These are phyloP conservation scores for Prunus fruticosa DNA, from an alignment of 306 rosid genomes.

Conservation along the genomic window DNA sequence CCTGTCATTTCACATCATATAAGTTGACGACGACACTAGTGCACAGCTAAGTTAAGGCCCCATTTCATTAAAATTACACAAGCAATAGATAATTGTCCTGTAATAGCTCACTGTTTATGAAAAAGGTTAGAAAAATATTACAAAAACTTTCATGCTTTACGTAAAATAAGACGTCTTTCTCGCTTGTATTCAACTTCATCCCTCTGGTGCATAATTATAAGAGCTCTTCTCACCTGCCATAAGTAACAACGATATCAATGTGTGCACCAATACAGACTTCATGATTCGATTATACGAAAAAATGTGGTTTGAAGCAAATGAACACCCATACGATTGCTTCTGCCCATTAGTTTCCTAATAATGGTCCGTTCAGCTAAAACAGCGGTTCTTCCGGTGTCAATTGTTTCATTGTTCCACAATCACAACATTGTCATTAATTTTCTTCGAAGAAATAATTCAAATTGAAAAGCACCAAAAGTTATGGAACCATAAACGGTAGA, in stretches of 20 bases:
- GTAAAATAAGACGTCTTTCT: slow-evolving; percentile 70
- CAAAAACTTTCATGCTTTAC: slow-evolving; percentile 55
- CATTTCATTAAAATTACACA: slow-evolving; percentile 4
- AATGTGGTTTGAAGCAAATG: background rate
- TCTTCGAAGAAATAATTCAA: background rate
- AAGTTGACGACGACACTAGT: background rate
- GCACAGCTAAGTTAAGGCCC: background rate
- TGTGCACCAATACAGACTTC: background rate
- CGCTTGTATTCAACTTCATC: slow-evolving; percentile 98
- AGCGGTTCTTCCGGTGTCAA: background rate
- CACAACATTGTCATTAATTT: background rate
- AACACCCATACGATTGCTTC: background rate
- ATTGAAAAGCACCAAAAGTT: background rate
- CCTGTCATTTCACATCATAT: background rate
- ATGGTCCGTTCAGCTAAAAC: background rate
- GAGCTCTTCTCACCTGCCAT: slow-evolving; percentile 95
- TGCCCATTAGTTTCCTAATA: background rate
- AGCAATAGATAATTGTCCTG: background rate
- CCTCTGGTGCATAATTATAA: slow-evolving; percentile 94
- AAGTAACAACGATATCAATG: background rate
- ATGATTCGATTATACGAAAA: background rate
- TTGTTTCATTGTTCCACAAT: background rate
- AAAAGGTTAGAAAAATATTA: background rate
- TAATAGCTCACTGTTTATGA: background rate
- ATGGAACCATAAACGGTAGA: too few species aligned